These are phyloP conservation scores for Fusarium fujikuroi DNA, from an alignment of 2,329 filamentous ascomycete species.

Conservation along the genomic window DNA sequence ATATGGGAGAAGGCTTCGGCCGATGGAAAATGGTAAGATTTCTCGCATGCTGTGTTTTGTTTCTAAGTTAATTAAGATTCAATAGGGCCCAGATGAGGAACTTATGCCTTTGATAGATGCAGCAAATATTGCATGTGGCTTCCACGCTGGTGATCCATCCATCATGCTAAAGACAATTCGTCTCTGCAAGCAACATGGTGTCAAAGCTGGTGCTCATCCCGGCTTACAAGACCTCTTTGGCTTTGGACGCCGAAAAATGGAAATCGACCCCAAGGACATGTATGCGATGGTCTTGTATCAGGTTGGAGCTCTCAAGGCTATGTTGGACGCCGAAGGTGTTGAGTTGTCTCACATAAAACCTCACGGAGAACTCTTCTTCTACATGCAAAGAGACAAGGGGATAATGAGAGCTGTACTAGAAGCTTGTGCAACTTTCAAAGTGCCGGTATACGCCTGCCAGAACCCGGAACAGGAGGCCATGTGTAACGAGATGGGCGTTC, in stretches of 20 bases:
- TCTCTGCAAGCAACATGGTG: constrained; percentile 65
- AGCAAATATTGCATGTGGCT: constrained; percentile 71
- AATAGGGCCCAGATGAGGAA: constrained; percentile 63
- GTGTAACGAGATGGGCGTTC: constrained; percentile 4
- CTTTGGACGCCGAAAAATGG: constrained; percentile 72
- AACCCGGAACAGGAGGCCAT: background rate
- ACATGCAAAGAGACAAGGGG: constrained; percentile 43
- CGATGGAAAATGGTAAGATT: background rate
- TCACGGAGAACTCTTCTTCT: constrained; percentile 66
- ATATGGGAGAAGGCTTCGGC: constrained; percentile 3
- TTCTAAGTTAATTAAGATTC: too few relatives aligned
- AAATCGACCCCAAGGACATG: constrained; percentile 65
- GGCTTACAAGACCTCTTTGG: constrained; percentile 73
- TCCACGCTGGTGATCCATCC: constrained; percentile 69
- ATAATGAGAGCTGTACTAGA: constrained; percentile 46
- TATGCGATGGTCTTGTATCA: constrained; percentile 70
- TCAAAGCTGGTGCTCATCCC: constrained; percentile 71
- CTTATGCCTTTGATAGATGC: constrained; percentile 70
- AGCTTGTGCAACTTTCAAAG: constrained; percentile 42
- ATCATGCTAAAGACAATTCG: constrained; percentile 71
- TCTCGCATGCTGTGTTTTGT: too few relatives aligned
- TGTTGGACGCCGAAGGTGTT: constrained; percentile 66
- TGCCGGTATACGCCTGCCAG: constrained; percentile 45
- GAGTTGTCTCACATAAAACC: constrained; percentile 71
- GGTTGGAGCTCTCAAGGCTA: constrained; percentile 69